These are phyloP conservation scores for Fusarium pininemorale DNA, from an alignment of 2,329 filamentous ascomycete species.

Conservation along the genomic window DNA sequence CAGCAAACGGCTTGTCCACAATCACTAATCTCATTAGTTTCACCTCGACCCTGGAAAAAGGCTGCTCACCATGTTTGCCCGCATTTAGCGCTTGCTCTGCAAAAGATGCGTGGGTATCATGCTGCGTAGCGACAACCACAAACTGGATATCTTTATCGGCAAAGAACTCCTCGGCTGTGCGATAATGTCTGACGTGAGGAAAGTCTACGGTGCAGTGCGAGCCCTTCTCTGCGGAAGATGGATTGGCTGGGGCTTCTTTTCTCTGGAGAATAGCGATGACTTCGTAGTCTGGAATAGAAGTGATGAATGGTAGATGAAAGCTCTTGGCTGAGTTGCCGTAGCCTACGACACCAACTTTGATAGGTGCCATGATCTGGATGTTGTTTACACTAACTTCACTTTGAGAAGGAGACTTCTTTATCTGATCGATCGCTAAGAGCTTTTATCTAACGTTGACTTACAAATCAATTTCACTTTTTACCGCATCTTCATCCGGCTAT, in stretches of 20 bases:
- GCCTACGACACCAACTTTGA: conserved; percentile 61
- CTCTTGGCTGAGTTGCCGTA: conserved; percentile 59
- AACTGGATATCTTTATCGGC: conserved; percentile 67
- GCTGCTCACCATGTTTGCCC: conserved; percentile 31
- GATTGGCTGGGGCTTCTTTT: conserved; percentile 48
- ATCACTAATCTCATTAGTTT: not conserved
- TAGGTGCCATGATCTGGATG: conserved; percentile 39
- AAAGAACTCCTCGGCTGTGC: conserved; percentile 66
- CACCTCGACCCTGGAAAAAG: no score
- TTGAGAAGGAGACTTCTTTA: not conserved
- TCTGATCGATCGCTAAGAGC: no score
- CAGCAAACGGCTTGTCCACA: conserved; percentile 38
- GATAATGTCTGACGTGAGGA: conserved; percentile 63
- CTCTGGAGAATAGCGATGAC: conserved; percentile 60
- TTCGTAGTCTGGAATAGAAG: conserved; percentile 55
- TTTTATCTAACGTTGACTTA: not conserved
- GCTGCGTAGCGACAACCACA: conserved; percentile 59
- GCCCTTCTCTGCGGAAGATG: conserved; percentile 35
- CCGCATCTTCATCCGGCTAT: not conserved
- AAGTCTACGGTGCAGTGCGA: conserved; percentile 60
- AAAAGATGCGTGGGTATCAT: conserved; percentile 32
- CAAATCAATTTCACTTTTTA: not conserved
- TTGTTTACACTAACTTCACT: no score
- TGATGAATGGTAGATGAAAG: conserved; percentile 62
- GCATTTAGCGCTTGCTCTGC: conserved; percentile 25